These are phyloP conservation scores for Taphrina deformans DNA, from an alignment of 1,139 yeast species.

Conservation along the genomic window DNA sequence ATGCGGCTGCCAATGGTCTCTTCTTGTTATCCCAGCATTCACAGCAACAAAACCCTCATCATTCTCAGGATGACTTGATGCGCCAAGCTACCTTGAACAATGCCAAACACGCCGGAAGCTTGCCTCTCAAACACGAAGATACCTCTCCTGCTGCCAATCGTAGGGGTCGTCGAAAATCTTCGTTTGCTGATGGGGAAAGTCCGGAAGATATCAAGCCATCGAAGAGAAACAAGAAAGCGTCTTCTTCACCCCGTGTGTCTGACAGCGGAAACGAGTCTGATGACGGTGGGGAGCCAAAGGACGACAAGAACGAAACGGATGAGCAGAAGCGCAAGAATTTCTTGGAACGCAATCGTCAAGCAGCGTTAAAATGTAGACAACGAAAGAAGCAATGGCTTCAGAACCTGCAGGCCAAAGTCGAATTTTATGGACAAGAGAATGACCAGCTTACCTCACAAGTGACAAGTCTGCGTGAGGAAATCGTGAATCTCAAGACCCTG, in stretches of 20 bases:
- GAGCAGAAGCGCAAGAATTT: constrained; percentile 79
- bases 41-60: constrained; percentile 30
- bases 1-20: constrained; percentile 44
- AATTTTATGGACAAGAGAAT: constrained; percentile 71
- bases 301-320: constrained; percentile 47
- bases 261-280: constrained; percentile 33
- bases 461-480: constrained; percentile 58
- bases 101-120: constrained; percentile 14
- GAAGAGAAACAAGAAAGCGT: constrained; percentile 14
- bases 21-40: constrained; percentile 43
- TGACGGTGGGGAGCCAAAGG: constrained; percentile 23
- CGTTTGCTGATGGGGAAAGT: constrained; percentile 3
- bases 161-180: constrained; percentile 15
- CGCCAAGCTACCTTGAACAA: constrained; percentile 29
- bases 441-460: constrained; percentile 64
- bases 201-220: constrained; percentile 15
- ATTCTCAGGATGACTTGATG: constrained; percentile 16
- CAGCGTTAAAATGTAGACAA: constrained; percentile 94
- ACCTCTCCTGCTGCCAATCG: constrained; percentile 7
- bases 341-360: constrained; percentile 79
- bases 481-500: constrained; percentile 53
- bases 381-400: constrained; percentile 86
- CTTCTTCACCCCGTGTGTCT: neutral
- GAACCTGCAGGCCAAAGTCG: constrained; percentile 75
- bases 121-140: constrained; percentile 2